These are phyloP conservation scores for Blastobotrys illinoisensis DNA, from an alignment of 1,139 yeast genomes.

Conservation along the genomic window DNA sequence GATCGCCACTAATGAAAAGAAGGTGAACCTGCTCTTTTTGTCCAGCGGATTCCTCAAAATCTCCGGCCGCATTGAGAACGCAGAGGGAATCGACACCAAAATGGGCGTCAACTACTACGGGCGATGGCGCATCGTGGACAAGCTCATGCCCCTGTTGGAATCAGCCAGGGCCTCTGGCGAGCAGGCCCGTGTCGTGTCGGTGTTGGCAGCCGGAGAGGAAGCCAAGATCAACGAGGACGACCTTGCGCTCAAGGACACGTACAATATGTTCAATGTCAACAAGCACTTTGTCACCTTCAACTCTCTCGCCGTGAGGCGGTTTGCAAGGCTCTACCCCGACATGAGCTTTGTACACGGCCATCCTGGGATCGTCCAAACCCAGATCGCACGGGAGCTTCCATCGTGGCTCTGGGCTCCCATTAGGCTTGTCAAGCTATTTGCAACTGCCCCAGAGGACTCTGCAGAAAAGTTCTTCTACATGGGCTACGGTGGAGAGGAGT, in stretches of 20 bases:
- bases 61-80: conserved; percentile 23
- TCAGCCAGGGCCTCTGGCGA: conserved; percentile 23
- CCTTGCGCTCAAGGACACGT: conserved; percentile 24
- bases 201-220: conserved; percentile 26
- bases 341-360: conserved; percentile 25
- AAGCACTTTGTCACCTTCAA: conserved; percentile 20
- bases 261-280: conserved; percentile 12
- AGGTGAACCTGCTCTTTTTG: conserved; percentile 26
- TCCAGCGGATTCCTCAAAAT: conserved; percentile 23
- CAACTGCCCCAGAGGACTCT: conserved; percentile 15
- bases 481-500: conserved; percentile 20
- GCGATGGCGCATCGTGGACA: conserved; percentile 25
- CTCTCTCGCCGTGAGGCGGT: conserved; percentile 22
- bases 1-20: conserved; percentile 22
- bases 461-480: conserved; percentile 24
- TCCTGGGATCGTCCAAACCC: conserved; percentile 30
- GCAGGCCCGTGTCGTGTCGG: conserved; percentile 28
- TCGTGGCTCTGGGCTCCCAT: conserved; percentile 20
- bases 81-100: conserved; percentile 29
- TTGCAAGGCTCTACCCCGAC: conserved; percentile 26
- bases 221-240: conserved; percentile 23
- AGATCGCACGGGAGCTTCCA: conserved; percentile 21
- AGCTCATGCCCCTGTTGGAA: conserved; percentile 24
- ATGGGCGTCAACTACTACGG: conserved; percentile 28
- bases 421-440: conserved; percentile 7